Evolutionary conservation across 208 protist species (phyloP).

Genomic region (Entamoeba nuttalli): DNA sequence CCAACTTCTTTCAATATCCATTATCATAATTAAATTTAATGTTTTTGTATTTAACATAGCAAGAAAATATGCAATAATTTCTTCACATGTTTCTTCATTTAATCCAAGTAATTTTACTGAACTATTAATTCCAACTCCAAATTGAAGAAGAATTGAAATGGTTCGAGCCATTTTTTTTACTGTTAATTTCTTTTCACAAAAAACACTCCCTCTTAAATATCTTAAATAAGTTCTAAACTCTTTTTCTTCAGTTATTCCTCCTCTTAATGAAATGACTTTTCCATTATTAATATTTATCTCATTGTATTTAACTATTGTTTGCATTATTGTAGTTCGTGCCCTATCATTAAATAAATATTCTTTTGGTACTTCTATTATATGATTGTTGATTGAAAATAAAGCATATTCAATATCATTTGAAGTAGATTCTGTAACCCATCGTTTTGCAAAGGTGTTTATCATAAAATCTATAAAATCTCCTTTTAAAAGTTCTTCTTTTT

Average conservation of each 20-base stretch:
- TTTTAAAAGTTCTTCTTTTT: too few species aligned
- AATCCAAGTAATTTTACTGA: neutral
- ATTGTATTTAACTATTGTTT: neutral
- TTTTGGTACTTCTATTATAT: neutral
- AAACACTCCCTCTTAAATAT: neutral
- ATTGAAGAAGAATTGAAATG: neutral
- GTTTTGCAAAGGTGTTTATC: too few species aligned
- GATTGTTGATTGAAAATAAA: neutral
- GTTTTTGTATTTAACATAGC: neutral
- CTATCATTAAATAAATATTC: neutral
- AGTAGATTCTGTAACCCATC: too few species aligned
- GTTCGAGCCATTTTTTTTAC: neutral
- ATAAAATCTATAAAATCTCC: too few species aligned
- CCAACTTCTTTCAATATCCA: neutral
- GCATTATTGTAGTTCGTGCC: neutral
- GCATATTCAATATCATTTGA: neutral
- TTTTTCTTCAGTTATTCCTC: neutral
- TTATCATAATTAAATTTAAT: neutral
- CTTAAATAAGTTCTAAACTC: neutral
- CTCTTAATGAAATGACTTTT: neutral
- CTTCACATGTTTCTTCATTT: neutral
- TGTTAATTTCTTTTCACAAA: neutral
- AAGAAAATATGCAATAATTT: neutral
- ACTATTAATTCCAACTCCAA: neutral
- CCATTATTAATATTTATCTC: neutral